Conservation (phyloP, 2,329 filamentous ascomycete species). For the Nigrograna mackinnonii region DNA sequence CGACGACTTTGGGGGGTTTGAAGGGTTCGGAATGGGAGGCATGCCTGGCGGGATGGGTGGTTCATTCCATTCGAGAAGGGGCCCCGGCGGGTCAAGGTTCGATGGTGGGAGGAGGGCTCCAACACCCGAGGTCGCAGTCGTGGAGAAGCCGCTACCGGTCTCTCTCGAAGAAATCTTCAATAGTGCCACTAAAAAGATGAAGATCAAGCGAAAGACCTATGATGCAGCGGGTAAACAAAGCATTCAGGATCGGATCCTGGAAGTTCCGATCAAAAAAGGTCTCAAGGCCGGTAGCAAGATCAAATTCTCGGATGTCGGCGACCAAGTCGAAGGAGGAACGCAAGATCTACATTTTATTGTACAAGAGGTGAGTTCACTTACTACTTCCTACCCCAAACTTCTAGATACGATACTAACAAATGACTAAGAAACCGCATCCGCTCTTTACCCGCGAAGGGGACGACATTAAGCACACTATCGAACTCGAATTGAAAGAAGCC, state of each 20-base stretch:
- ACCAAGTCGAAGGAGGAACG: constrained; percentile 93
- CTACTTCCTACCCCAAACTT: background rate
- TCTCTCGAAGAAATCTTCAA: constrained; percentile 86
- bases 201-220: constrained; percentile 95
- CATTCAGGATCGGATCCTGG: constrained; percentile 85
- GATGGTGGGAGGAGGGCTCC: constrained; percentile 49
- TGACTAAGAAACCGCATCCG: constrained; percentile 78
- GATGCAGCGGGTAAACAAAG: constrained; percentile 83
- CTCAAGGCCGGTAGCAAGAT: constrained; percentile 98
- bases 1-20: constrained; percentile 52
- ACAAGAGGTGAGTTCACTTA: constrained; percentile 71
- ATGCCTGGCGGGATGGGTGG: constrained; percentile 38
- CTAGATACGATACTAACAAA: constrained; percentile 16
- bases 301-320: constrained; percentile 96
- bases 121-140: constrained; percentile 85
- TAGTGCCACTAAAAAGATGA: constrained; percentile 94
- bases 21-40: constrained; percentile 44
- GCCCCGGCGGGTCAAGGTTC: constrained; percentile 34
- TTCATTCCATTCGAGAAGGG: constrained; percentile 37
- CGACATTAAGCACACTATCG: constrained; percentile 77
- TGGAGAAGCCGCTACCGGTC: constrained; percentile 81
- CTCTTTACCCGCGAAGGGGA: constrained; percentile 87
- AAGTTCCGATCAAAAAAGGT: constrained; percentile 94
- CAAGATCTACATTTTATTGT: constrained; percentile 96
- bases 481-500: constrained; percentile 88